Base-by-base conservation (phyloP, 1,284 basidiomycete genomes). In the Irpex sp. region DNA sequence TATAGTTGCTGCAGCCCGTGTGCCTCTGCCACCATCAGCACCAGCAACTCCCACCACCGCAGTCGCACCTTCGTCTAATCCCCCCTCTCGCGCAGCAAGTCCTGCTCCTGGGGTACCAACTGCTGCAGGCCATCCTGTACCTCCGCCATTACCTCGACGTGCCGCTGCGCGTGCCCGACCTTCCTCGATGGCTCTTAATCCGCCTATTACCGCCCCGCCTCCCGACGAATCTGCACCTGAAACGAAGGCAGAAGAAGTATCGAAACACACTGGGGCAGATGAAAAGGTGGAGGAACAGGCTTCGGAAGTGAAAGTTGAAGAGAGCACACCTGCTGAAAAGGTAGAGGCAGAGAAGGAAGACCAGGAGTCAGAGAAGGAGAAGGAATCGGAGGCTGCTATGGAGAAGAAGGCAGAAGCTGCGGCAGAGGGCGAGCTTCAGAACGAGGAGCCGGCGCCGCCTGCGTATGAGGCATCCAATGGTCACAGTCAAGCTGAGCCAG, bases 91-190 rank as follows among this genome's bases (percentile, higher is more conserved):
- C 6, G 47, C 37, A n/a, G 26, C 54, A 1, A 51, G 55, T 3
- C 38, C 54, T 21, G 57, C 48, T 38, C 21, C 44, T 15, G 31
- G 26, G 13, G 19, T n/a, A 13, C 11, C 57, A 19, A 49, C 52
- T 9, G 26, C 62, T 34, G 17, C 54, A 36, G 57, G 36, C 2
- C 19, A n/a, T 2, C 73, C 74, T 31, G 74, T 73, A 0, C 82
- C 85, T 15, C 85, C 86, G 0, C 86, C 86, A 3, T 68, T 88
- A 17, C 86, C 86, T 0, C 76, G 84, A 54, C 74, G 85, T 58
- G 85, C 85, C 0, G 81, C 83, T 19, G 81, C 78, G 7, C 71
- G 79, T 5, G 69, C 64, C 2, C 65, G 75, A 5, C 65, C 73
- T 17, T 64, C 74, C 17, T 70, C 78, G 34, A 66, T 73, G 21